A percentile compares a stretch with the other conserved stretches of the same genome.
These are phyloP conservation scores for Astrephomene gubernaculifera DNA, from an alignment of 139 green algal genomes.

Conservation along the genomic window DNA sequence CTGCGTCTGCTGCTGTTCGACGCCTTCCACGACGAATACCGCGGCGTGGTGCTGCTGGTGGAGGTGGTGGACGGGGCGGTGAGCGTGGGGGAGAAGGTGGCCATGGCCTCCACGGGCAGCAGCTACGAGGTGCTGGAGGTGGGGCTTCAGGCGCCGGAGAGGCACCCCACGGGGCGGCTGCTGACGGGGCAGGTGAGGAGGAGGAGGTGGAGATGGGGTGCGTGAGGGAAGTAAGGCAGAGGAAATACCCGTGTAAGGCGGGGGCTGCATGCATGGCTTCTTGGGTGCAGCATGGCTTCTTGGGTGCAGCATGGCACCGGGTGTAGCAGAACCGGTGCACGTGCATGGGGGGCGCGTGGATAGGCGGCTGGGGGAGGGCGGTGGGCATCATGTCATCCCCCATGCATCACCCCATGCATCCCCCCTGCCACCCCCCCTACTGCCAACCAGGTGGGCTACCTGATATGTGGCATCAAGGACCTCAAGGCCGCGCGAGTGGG, in stretches of 20 bases:
- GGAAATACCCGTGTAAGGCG: no score
- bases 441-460: slow-evolving; percentile 90
- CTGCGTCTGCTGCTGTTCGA: slow-evolving; percentile 92
- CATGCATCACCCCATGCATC: no score
- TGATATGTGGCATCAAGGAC: slow-evolving; percentile 87
- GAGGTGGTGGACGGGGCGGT: slow-evolving; percentile 81
- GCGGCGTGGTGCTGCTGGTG: slow-evolving; percentile 48
- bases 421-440: no score
- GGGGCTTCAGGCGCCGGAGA: slow-evolving; percentile 78
- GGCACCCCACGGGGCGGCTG: slow-evolving; percentile 64
- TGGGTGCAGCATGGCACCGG: no score
- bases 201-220: background rate
- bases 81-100: slow-evolving; percentile 17
- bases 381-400: no score
- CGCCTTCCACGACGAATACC: slow-evolving; percentile 90
- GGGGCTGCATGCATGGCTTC: no score
- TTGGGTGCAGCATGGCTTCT: no score
- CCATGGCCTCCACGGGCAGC: slow-evolving; percentile 11
- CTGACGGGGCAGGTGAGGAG: slow-evolving; percentile 68
- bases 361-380: no score
- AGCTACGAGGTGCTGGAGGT: slow-evolving; percentile 83
- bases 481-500: slow-evolving; percentile 78
- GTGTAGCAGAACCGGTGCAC: no score
- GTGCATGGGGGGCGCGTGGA: no score
- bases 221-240: background rate